Conservation (phyloP, 257 asterid genomes). For the Marsdenia floribunda region DNA sequence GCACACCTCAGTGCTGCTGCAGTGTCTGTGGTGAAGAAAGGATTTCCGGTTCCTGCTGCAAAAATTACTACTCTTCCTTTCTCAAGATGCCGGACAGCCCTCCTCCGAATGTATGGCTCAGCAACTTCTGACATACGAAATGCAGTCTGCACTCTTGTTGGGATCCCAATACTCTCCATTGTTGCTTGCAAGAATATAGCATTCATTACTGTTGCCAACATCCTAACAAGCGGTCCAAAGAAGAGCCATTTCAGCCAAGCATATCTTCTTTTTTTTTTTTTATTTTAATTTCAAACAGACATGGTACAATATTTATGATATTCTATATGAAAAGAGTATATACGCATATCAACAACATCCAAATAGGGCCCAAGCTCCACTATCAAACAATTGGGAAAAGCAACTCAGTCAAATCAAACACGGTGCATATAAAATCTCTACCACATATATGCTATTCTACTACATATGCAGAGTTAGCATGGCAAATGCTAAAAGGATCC, state of each 20-base stretch:
- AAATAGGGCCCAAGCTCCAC: neutral
- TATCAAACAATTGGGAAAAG: neutral
- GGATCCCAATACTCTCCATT: conserved; percentile 96
- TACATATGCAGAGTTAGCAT: neutral
- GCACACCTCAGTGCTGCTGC: conserved; percentile 97
- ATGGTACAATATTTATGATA: neutral
- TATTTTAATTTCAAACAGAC: neutral
- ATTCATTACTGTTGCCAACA: conserved; percentile 99
- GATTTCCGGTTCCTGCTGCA: conserved; percentile 98
- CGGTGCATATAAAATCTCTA: neutral
- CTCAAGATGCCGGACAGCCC: conserved; percentile 95
- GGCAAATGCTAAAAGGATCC: neutral
- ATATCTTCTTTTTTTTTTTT: neutral
- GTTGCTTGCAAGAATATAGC: conserved; percentile 96
- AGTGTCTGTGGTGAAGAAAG: conserved; percentile 99
- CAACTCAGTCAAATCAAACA: neutral
- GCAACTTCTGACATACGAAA: conserved; percentile 99
- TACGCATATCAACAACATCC: neutral
- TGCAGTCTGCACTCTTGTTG: conserved; percentile 98
- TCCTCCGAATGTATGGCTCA: conserved; percentile 89
- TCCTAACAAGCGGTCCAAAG: conserved; percentile 40
- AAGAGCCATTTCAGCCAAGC: neutral
- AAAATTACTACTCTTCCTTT: conserved; percentile 96
- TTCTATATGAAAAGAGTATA: neutral
- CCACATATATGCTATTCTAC: neutral